These are phyloP conservation scores for Entoloma clypeatum DNA, from an alignment of 1,284 basidiomycete genomes.

Conservation along the genomic window DNA sequence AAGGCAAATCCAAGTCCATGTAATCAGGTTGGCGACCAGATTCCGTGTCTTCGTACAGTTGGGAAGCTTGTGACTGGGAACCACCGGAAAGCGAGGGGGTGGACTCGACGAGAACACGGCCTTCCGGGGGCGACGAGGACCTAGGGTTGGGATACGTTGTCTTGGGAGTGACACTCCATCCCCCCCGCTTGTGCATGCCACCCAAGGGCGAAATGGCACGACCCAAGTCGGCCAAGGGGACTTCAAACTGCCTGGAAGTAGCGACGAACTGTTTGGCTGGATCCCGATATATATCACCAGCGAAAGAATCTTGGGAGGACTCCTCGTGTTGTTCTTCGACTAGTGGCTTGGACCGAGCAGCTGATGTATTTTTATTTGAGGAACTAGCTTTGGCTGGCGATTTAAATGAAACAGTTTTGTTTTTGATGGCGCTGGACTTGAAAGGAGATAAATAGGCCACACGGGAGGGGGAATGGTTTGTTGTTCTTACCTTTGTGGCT, in stretches of 20 bases:
- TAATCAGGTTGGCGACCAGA: conserved; percentile 7
- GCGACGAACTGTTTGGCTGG: conserved; percentile 44
- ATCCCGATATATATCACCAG: conserved; percentile 43
- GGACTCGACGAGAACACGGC: conserved; percentile 40
- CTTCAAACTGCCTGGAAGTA: conserved; percentile 47
- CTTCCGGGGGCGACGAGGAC: conserved; percentile 18
- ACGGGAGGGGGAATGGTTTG: neutral
- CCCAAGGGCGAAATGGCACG: conserved; percentile 20
- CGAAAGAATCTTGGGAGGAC: conserved; percentile 59
- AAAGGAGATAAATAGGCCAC: conserved; percentile 20
- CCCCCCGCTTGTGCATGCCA: neutral
- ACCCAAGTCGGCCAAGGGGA: conserved; percentile 56
- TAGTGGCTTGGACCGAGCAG: conserved; percentile 12
- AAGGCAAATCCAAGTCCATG: conserved; percentile 2
- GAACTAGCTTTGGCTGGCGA: conserved; percentile 19
- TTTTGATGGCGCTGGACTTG: conserved; percentile 22
- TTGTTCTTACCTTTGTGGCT: conserved; percentile 21
- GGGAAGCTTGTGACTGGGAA: conserved; percentile 29
- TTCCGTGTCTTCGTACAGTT: conserved; percentile 11
- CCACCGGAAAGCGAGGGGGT: conserved; percentile 41
- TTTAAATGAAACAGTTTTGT: conserved; percentile 31
- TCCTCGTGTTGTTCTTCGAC: conserved; percentile 11
- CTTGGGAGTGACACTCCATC: neutral
- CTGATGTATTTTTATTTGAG: conserved; percentile 8
- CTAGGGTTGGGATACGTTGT: conserved; percentile 8